phyloP scores from a whole-genome alignment of 805 yeast species.

The Candida dendrica region DNA sequence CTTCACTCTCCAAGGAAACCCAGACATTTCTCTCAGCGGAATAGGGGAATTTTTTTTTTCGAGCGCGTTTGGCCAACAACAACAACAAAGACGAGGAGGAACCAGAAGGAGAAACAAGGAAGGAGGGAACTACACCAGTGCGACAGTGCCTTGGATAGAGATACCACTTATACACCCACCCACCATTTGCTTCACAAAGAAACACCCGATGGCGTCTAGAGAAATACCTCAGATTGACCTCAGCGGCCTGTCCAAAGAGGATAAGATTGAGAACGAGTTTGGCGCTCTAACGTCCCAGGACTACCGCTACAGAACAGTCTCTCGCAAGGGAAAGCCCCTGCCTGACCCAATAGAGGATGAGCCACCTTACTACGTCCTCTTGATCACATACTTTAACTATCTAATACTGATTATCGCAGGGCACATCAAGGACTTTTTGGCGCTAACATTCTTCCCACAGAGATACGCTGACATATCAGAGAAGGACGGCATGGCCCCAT shows the following conservation, averaged over 20 bases:
- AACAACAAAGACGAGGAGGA: too few relatives aligned
- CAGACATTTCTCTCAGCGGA: too few relatives aligned
- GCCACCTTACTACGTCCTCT: slow-evolving; percentile 74
- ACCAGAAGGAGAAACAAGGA: too few relatives aligned
- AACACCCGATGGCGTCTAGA: slow-evolving; percentile 10
- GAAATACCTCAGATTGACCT: slow-evolving; percentile 29
- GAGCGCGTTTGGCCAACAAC: background rate
- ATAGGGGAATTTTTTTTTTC: too few relatives aligned
- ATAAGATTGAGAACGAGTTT: slow-evolving; percentile 55
- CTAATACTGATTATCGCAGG: slow-evolving; percentile 82
- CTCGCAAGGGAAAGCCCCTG: slow-evolving; percentile 47
- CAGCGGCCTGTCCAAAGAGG: slow-evolving; percentile 26
- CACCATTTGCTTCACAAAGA: background rate
- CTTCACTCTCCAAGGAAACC: too few relatives aligned
- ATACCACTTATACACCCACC: too few relatives aligned
- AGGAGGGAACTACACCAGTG: too few relatives aligned
- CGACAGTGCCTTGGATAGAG: too few relatives aligned
- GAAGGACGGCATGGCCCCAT: slow-evolving; percentile 89
- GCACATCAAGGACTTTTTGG: slow-evolving; percentile 83
- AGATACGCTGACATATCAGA: slow-evolving; percentile 63
- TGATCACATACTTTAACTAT: slow-evolving; percentile 82
- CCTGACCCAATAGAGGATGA: slow-evolving; percentile 66
- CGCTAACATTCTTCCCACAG: slow-evolving; percentile 62
- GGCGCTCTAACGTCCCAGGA: slow-evolving; percentile 64
- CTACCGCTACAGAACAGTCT: slow-evolving; percentile 54